Percentiles rank a stretch among this genome's conserved stretches.
Conservation (phyloP, 73 alveolate species). For the Paraurostyla sp. region DNA sequence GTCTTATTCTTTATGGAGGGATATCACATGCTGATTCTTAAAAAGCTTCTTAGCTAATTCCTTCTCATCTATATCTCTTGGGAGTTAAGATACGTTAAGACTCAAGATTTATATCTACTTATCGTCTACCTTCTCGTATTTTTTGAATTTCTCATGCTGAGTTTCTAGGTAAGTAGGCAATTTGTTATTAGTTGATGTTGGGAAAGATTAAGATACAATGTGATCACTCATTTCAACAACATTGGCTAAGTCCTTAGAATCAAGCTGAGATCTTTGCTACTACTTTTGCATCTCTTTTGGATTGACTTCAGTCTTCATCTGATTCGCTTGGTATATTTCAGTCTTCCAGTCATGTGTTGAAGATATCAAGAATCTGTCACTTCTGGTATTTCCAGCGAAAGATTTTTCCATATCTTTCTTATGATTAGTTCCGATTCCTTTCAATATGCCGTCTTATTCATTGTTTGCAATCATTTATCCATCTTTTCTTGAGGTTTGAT, state of each 20-base stretch:
- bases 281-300: slow-evolving; percentile 18
- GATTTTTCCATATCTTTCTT: slow-evolving; percentile 15
- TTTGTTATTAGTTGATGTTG: background rate
- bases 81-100: background rate
- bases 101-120: background rate
- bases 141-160: background rate
- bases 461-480: background rate
- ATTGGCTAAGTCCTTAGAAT: background rate
- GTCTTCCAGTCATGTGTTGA: slow-evolving; percentile 40
- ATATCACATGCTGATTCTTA: slow-evolving; percentile 23
- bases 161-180: slow-evolving; percentile 9
- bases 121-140: background rate
- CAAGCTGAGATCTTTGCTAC: slow-evolving; percentile 1
- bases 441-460: too few relatives aligned
- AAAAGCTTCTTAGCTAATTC: background rate
- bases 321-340: slow-evolving; percentile 16
- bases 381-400: background rate
- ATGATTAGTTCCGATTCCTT: slow-evolving; percentile 31
- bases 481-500: slow-evolving; percentile 6
- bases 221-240: background rate
- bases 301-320: background rate
- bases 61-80: slow-evolving; percentile 12
- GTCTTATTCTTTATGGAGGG: background rate
- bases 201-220: background rate
- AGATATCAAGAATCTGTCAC: slow-evolving; percentile 12